Evolutionary conservation across 2,329 filamentous ascomycete species (phyloP), one percentile per base, ranked within the genome.

Genomic region (Malbranchea zuffiana): DNA sequence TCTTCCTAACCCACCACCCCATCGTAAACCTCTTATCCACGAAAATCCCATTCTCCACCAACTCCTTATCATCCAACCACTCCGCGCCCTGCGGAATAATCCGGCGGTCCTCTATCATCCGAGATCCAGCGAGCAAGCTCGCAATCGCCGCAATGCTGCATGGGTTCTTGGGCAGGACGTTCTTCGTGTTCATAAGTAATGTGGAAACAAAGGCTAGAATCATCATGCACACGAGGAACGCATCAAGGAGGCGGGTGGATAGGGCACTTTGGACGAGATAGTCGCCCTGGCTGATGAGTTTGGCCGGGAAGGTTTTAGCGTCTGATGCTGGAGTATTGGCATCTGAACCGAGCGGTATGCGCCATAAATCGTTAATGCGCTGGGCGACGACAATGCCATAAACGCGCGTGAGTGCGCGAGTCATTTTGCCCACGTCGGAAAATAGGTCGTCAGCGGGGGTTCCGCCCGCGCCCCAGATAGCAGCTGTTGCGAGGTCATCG

Each of bases 131-230:
- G 2, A 53, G 39, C 12, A 52, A 25, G 10, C 40, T 49, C 5
- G 47, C 47, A 8, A 47, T 42, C 2, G 47, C 50, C 8, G 48
- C 52, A 28, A 55, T 50, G 36, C 46, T 53, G 27, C 40, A 44
- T 10, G 52, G 52, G 21, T 52, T 51, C 23, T 47, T 47, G 4
- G 51, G 50, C 3, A 53, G 32, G 4, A 53, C 32, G 8, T 42
- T 17, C 15, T 44, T 42, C 3, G 46, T 50, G 8, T 34, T 38
- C 32, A 47, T 43, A 3, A 46, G 24, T 5, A 16, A 40, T 3
- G 38, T 35, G 10, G 44, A 37, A 4, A 42, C 31, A n/a, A 44
- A 11, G 7, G 43, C 42, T 20, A 41, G 50, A 2, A 52, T 7
- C 16, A 48, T 15, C 47, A 52, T 52, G 4, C 35, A 29, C 3